Evolutionary conservation across 768 basidiomycete species (phyloP), one percentile per base, ranked within the genome.

Genomic region (Clitopilus hobsonii): DNA sequence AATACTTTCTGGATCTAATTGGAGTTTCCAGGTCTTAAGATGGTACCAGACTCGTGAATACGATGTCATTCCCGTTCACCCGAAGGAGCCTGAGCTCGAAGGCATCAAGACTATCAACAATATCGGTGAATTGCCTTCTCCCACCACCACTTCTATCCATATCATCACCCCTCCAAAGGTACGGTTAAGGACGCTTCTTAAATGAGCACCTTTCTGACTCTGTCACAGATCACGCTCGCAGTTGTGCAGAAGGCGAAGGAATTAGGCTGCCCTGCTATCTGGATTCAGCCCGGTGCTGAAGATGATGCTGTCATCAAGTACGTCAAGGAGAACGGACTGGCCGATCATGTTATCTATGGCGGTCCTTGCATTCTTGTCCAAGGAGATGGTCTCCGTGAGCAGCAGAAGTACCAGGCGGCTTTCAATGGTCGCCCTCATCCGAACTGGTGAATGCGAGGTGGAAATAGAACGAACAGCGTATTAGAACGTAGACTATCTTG

Each of bases 281-380:
- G 94, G 94, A 79, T 95, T 26, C 94, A 96, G 67, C 94, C 94
- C 6, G 92, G 92, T 20, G 90, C 92, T 6, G 85, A 88, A 59
- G 86, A 91, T 61, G 77, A 74, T 14, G 69, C 70, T 2, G 90
- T 94, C 48, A 69, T 75, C 14, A 63, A 74, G 14, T 94, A 80
- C 61, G 84, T 94, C 65, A 77, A 81, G 36, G 79, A 84, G 55
- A 84, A 86, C 51, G 80, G 75, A 3, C 68, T 93, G 60, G 70
- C 74, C 28, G 84, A 84, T 63, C 77, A 77, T 56, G 88, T 90
- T n/a, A 79, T 95, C 50, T 83, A 81, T 65, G 87, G 89, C 24
- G 94, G 94, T 8, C 86, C 89, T 8, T 96, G 94, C 65, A 77
- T 95, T 32, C 79, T 95, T 51, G 83, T 85, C 16, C 78, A 86